Evolutionary conservation across 2,329 filamentous ascomycete genomes (phyloP), one percentile per base, ranked within the genome.

Genomic region (Teratosphaeria nubilosa): DNA sequence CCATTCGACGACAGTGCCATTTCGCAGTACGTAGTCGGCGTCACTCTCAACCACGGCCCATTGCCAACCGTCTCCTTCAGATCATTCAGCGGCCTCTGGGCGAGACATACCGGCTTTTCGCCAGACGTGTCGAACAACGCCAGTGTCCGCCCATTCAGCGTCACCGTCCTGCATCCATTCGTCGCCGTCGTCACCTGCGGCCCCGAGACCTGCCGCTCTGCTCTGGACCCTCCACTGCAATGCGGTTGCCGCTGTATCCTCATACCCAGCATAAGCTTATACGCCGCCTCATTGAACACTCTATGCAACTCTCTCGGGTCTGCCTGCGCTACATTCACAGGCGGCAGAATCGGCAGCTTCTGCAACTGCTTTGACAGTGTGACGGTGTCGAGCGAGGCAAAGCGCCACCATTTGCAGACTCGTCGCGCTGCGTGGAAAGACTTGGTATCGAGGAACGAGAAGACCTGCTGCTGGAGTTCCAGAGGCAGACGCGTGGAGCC

Each of bases 381-480:
- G 2, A 70, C 62, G 1, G 64, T 58, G 45, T 69, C 67, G 20
- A 66, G 64, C 1, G 69, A 68, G 10, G 70, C 68, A 51, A 64
- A 66, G n/a, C 62, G 58, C 70, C 70, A 72, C 61, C 63, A 71
- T 53, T 64, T 66, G 64, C 69, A 71, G 22, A 70, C 68, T 50
- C 63, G 66, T 9, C 69, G 61, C 1, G 68, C 66, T 6, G 64
- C 60, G 56, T 67, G 66, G 62, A 71, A 72, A 2, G 69, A 69
- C 51, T 59, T 63, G 7, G 68, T 61, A 50, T 71, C 69, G 51
- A 72, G 65, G 59, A 62, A 66, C 27, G 62, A 58, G 62, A 69
- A 72, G 55, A 71, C 60, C 25, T 70, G 69, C 60, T 71, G 70
- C 55, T 70, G 70, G 34, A 72, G 60, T 56, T 72, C 70, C 13